These are phyloP conservation scores for Coemansia sp. DNA, from an alignment of 192 early-diverging fungal species.

Conservation along the genomic window DNA sequence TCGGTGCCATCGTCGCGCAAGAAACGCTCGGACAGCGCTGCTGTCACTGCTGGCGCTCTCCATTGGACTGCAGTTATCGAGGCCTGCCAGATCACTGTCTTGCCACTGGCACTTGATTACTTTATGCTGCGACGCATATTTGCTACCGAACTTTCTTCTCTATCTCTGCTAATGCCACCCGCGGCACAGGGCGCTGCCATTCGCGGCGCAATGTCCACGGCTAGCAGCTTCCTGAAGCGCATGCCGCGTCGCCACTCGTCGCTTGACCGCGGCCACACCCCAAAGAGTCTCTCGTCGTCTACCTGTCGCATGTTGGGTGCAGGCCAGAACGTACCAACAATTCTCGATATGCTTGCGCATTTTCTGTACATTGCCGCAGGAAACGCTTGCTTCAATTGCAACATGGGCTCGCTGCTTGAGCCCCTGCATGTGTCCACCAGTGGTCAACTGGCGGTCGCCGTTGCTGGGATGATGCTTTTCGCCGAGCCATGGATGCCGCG, in stretches of 20 bases:
- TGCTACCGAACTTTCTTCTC: slow-evolving; percentile 35
- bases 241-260: slow-evolving; percentile 48
- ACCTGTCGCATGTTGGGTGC: slow-evolving; percentile 22
- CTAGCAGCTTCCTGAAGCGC: slow-evolving; percentile 36
- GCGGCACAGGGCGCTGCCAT: slow-evolving; percentile 6
- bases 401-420: slow-evolving; percentile 35
- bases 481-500: slow-evolving; percentile 49
- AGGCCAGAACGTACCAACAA: slow-evolving; percentile 14
- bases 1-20: neutral
- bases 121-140: slow-evolving; percentile 50
- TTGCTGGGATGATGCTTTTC: slow-evolving; percentile 35
- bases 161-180: slow-evolving; percentile 16
- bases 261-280: slow-evolving; percentile 1
- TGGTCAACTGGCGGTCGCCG: slow-evolving; percentile 42
- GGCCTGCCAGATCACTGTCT: slow-evolving; percentile 15
- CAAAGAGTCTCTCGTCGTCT: slow-evolving; percentile 28
- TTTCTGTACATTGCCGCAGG: slow-evolving; percentile 31
- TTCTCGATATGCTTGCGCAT: slow-evolving; percentile 42
- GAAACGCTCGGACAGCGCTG: neutral
- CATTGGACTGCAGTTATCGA: slow-evolving; percentile 31
- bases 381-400: slow-evolving; percentile 36
- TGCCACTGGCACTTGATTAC: slow-evolving; percentile 41
- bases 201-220: slow-evolving; percentile 18
- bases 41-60: neutral
- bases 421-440: slow-evolving; percentile 33